Evolutionary conservation across 257 asterid genomes (phyloP), one percentile per base, ranked within the genome.

Genomic region (Salvia rosmarinus): DNA sequence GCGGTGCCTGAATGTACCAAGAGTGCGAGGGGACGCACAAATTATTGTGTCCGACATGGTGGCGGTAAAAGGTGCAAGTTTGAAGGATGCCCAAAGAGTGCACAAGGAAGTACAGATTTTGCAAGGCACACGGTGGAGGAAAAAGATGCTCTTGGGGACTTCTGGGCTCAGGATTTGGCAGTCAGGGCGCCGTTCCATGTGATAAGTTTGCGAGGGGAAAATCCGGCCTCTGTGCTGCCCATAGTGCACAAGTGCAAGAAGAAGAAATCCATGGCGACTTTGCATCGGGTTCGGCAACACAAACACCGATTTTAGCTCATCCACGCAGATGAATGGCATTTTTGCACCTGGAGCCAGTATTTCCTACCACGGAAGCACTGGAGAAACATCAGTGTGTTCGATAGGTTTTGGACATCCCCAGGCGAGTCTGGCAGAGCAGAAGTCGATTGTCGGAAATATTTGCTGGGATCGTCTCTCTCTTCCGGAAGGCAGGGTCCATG

Each of bases 401-500:
- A 67, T 65, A 6, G 75, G 68, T 70, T 19, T 76, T 43, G 80
- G 54, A 62, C 75, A 64, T 47, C 67, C 50, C 9, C 11, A 2
- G 40, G 4, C 30, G 8, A 69, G 70, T 28, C n/a, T 19, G 34
- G 77, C 74, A 35, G n/a, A n/a, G n/a, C n/a, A n/a, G n/a, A n/a
- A n/a, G n/a, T 67, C n/a, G 70, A 1, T n/a, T 3, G 68, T 40
- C 16, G 73, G 75, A 55, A 69, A 64, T 63, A 42, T 57, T 72
- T 16, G 68, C 67, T 43, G 59, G 51, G 80, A 75, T 63, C 69
- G 25, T 60, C 68, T 80, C 25, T 74, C 87, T 44, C 85, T 85
- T 72, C 92, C 93, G 6, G 96, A 89, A 80, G 93, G 91, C 51
- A 75, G 93, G 77, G 93, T 86, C 55, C 96, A 86, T 61, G 96